A percentile compares a stretch with the other conserved stretches of the same genome.
These are phyloP conservation scores for Hypoxylon intermedium DNA, from an alignment of 495 filamentous ascomycete genomes.

Conservation along the genomic window DNA sequence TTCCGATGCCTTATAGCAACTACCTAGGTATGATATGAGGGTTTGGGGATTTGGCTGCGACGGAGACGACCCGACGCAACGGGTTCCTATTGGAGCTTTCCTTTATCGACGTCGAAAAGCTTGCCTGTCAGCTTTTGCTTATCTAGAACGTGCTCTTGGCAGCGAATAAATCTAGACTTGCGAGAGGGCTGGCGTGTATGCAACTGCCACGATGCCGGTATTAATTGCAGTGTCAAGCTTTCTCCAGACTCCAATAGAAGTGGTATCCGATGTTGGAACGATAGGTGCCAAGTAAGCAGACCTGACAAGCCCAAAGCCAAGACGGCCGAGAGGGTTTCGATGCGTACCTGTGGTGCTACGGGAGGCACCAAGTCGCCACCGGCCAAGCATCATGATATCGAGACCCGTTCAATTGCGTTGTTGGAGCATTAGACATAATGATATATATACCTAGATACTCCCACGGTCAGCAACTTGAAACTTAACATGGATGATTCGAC, in stretches of 20 bases:
- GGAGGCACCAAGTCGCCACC: slow-evolving; percentile 22
- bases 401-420: background rate
- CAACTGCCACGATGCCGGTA: slow-evolving; percentile 38
- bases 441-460: slow-evolving; percentile 9
- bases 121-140: slow-evolving; percentile 15
- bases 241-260: slow-evolving; percentile 32
- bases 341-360: slow-evolving; percentile 17
- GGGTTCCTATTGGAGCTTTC: slow-evolving; percentile 18
- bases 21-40: slow-evolving; percentile 15
- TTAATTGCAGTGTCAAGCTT: slow-evolving; percentile 39
- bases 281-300: slow-evolving; percentile 35
- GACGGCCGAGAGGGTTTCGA: slow-evolving; percentile 17
- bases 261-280: slow-evolving; percentile 13
- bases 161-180: slow-evolving; percentile 32
- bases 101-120: slow-evolving; percentile 8
- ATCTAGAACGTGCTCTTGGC: slow-evolving; percentile 25
- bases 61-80: slow-evolving; percentile 14
- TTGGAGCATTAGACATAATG: slow-evolving; percentile 2
- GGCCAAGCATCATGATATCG: slow-evolving; percentile 35
- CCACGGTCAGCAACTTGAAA: slow-evolving; percentile 21
- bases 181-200: slow-evolving; percentile 26
- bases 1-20: slow-evolving; percentile 7
- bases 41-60: slow-evolving; percentile 10
- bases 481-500: slow-evolving; percentile 17
- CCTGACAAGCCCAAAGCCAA: slow-evolving; percentile 27